These are phyloP conservation scores for Lipomyces yamadae DNA, from an alignment of 805 yeast species.

Conservation along the genomic window DNA sequence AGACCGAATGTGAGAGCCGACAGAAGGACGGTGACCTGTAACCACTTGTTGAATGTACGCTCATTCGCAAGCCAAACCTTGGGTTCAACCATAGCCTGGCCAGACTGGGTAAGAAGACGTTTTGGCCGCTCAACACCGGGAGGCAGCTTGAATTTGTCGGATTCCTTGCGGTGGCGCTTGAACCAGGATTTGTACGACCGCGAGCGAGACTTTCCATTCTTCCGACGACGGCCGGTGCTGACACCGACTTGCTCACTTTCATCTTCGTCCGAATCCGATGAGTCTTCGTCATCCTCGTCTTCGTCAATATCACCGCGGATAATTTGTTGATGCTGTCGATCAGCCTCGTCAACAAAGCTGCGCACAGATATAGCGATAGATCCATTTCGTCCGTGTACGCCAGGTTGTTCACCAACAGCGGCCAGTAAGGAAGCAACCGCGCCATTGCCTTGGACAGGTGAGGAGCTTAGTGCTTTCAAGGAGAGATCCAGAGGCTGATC, in stretches of 20 bases:
- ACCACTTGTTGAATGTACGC: slow-evolving; percentile 95
- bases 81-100: slow-evolving; percentile 93
- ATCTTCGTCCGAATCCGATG: slow-evolving; percentile 40
- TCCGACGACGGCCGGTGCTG: slow-evolving; percentile 17
- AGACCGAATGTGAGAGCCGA: slow-evolving; percentile 85
- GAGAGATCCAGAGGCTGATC: slow-evolving; percentile 31
- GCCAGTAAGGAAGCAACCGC: slow-evolving; percentile 24
- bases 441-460: slow-evolving; percentile 5
- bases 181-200: slow-evolving; percentile 30
- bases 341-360: slow-evolving; percentile 27
- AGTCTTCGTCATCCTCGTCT: slow-evolving; percentile 62
- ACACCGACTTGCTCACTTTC: slow-evolving; percentile 35
- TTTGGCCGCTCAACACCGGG: slow-evolving; percentile 87
- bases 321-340: slow-evolving; percentile 26
- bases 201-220: background rate
- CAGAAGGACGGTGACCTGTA: slow-evolving; percentile 82
- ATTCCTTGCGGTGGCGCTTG: slow-evolving; percentile 9
- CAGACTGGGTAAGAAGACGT: slow-evolving; percentile 78
- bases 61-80: slow-evolving; percentile 99
- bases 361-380: slow-evolving; percentile 31
- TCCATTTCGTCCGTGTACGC: slow-evolving; percentile 28
- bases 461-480: slow-evolving; percentile 12
- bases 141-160: slow-evolving; percentile 56
- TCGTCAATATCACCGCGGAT: slow-evolving; percentile 44
- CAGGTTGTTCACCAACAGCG: slow-evolving; percentile 37